phyloP scores from a whole-genome alignment of 352 stramenopile genomes.

The Phytophthora uliginosa region DNA sequence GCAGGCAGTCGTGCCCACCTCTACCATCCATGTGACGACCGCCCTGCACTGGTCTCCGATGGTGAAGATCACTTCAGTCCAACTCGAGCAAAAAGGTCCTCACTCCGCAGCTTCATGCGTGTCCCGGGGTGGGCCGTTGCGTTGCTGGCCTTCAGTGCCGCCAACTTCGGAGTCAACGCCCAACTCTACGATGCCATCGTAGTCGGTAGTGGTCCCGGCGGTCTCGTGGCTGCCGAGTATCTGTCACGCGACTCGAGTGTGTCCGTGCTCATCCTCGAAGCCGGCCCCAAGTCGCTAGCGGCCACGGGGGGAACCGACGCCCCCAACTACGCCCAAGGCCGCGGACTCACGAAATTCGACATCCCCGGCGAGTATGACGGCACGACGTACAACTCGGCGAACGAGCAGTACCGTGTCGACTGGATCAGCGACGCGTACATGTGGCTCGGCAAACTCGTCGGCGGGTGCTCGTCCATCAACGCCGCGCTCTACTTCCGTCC shows the following conservation, averaged over 20 bases:
- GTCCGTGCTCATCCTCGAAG: constrained; percentile 71
- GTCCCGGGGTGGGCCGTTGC: constrained; percentile 16
- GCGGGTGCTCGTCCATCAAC: constrained; percentile 88
- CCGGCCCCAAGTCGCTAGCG: constrained; percentile 50
- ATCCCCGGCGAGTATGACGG: constrained; percentile 71
- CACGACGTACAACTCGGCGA: constrained; percentile 49
- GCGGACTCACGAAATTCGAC: constrained; percentile 73
- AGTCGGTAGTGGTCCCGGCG: constrained; percentile 64
- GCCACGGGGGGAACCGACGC: constrained; percentile 57
- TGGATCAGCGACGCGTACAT: constrained; percentile 57
- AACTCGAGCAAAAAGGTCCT: not conserved
- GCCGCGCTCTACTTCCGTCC: constrained; percentile 85
- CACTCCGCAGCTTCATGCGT: constrained; percentile 15
- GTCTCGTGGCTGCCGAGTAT: constrained; percentile 68
- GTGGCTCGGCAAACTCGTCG: constrained; percentile 82
- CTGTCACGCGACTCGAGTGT: constrained; percentile 57
- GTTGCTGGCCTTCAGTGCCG: constrained; percentile 9
- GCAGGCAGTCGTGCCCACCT: not conserved
- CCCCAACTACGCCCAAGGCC: constrained; percentile 49
- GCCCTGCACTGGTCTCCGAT: not conserved
- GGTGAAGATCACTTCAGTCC: constrained; percentile 19
- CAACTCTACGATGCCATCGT: constrained; percentile 68
- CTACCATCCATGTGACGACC: constrained; percentile 10
- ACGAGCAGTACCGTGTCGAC: constrained; percentile 63
- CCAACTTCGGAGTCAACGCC: constrained; percentile 4